phyloP scores from a whole-genome alignment of 345 rosid genomes.

The Acer campestre region DNA sequence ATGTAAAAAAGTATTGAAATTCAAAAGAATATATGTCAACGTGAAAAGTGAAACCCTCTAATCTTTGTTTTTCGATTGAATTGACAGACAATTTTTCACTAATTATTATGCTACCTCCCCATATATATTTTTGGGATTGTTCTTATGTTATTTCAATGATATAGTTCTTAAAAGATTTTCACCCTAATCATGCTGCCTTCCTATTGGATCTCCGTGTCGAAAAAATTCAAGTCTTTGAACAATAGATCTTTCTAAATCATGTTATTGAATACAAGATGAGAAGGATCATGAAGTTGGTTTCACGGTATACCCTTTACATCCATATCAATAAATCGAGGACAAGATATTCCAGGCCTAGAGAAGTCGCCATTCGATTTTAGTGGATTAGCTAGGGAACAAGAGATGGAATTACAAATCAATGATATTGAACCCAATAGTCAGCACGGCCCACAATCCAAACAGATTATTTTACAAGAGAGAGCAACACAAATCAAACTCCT shows the following conservation, averaged over 20 bases:
- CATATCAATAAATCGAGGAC: no score
- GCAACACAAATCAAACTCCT: not conserved
- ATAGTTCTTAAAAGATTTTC: not conserved
- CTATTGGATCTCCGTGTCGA: not conserved
- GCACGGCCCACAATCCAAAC: not conserved
- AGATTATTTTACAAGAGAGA: not conserved
- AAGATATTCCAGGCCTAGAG: not conserved
- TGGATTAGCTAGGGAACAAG: not conserved
- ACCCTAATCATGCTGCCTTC: no score
- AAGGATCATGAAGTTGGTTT: no score
- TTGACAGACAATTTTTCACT: not conserved
- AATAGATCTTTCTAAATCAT: not conserved
- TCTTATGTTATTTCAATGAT: not conserved
- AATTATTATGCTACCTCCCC: not conserved
- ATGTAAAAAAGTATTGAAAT: conserved; percentile 3
- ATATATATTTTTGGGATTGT: not conserved
- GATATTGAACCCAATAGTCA: no score
- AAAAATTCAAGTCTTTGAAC: no score
- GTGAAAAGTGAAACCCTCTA: not conserved
- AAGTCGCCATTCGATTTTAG: not conserved
- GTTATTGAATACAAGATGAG: no score
- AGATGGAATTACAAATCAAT: not conserved
- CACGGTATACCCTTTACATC: no score
- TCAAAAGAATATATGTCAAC: not conserved
- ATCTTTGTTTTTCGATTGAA: not conserved